A percentile compares a stretch with the other conserved stretches of the same genome.
Evolutionary conservation across 495 filamentous ascomycete genomes (phyloP).

Genomic region (Acidomyces sp.): DNA sequence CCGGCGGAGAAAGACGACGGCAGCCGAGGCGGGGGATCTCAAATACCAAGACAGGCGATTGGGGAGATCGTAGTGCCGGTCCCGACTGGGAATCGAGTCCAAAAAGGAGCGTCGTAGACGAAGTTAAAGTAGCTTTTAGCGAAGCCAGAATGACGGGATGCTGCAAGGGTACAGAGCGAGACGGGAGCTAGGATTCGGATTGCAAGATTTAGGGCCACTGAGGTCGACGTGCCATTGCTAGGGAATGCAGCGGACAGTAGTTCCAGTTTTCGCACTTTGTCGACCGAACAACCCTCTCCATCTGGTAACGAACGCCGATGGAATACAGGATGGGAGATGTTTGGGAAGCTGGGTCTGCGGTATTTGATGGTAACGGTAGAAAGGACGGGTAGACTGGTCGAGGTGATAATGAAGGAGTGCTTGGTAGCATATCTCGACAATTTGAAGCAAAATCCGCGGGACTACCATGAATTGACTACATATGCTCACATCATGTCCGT

Average conservation of each 20-base stretch:
- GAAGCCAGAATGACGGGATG: conserved; percentile 31
- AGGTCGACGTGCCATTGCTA: conserved; percentile 32
- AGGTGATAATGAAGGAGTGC: conserved; percentile 32
- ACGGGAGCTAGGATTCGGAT: conserved; percentile 41
- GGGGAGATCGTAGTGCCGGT: conserved; percentile 41
- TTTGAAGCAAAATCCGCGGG: conserved; percentile 7
- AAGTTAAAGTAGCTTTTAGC: conserved; percentile 39
- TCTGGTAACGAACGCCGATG: conserved; percentile 40
- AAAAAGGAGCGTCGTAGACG: conserved; percentile 28
- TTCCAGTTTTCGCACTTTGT: conserved; percentile 37
- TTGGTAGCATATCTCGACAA: conserved; percentile 27
- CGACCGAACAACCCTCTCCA: conserved; percentile 39
- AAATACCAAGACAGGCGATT: conserved; percentile 42
- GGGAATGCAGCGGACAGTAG: conserved; percentile 25
- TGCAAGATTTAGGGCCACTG: conserved; percentile 28
- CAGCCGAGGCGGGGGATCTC: conserved; percentile 33
- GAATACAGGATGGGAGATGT: conserved; percentile 47
- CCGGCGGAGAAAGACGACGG: conserved; percentile 24
- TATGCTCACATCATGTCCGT: neutral
- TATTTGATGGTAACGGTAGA: conserved; percentile 39
- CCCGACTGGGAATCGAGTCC: conserved; percentile 33
- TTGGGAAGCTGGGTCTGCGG: conserved; percentile 41
- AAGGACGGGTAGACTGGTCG: conserved; percentile 27
- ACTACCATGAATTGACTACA: neutral
- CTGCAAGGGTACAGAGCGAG: conserved; percentile 43